Conservation (phyloP, 2,329 filamentous ascomycete genomes). For the Penicillium capsulatum region DNA sequence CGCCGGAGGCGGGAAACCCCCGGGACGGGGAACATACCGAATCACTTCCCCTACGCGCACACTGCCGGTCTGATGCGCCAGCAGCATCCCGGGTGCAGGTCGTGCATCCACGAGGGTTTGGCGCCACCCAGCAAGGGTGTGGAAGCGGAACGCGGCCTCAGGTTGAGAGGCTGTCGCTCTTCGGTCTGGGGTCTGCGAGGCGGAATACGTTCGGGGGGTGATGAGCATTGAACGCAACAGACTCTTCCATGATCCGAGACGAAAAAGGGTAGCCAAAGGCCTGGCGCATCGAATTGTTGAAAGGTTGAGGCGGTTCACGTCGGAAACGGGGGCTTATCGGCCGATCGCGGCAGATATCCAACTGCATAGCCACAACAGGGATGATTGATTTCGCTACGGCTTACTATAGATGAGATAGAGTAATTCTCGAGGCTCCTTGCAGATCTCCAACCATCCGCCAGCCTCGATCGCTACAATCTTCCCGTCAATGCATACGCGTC, state of each 20-base stretch:
- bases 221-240: slow-evolving; percentile 38
- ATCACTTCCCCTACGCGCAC: slow-evolving; percentile 94
- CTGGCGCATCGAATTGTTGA: too few relatives aligned
- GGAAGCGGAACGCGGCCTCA: slow-evolving; percentile 26
- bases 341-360: too few relatives aligned
- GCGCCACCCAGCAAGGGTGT: slow-evolving; percentile 36
- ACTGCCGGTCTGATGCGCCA: slow-evolving; percentile 84
- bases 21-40: slow-evolving; percentile 55
- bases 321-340: too few relatives aligned
- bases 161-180: slow-evolving; percentile 18
- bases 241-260: slow-evolving; percentile 20
- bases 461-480: slow-evolving; percentile 71
- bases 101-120: slow-evolving; percentile 20
- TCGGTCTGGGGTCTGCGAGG: slow-evolving; percentile 38
- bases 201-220: slow-evolving; percentile 41
- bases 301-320: too few relatives aligned
- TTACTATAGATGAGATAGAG: slow-evolving; percentile 18
- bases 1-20: not conserved
- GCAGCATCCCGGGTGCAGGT: slow-evolving; percentile 61
- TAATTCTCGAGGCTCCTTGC: slow-evolving; percentile 22
- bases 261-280: not conserved
- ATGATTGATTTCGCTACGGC: too few relatives aligned
- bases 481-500: slow-evolving; percentile 87
- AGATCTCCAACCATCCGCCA: slow-evolving; percentile 67
- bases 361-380: too few relatives aligned